Base-by-base conservation (phyloP, 2,329 filamentous ascomycete species). In the Apiospora marii region DNA sequence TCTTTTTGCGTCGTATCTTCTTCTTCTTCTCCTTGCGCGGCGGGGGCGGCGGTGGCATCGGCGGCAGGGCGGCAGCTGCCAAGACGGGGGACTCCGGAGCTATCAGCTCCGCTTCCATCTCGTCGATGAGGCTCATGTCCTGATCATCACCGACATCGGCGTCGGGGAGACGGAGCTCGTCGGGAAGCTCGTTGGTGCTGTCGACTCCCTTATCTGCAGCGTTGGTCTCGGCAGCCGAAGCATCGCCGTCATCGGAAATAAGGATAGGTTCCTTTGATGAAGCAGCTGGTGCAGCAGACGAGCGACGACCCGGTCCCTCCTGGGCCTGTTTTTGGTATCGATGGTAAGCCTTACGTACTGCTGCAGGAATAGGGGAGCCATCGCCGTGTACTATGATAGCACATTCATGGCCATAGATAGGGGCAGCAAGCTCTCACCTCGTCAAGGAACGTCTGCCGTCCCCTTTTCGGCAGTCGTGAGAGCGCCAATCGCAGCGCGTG, bases 391-490 rank as follows among this genome's bases (percentile, higher is more conserved):
- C n/a, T 22, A 24, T 12, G 22, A 49, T 6, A 41, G 37, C 10
- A 41, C 1, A 41, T 41, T 3, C 16, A 34, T 34, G 3, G 24
- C 10, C 13, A 27, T 7, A 3, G 24, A 14, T 4, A 30, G 12
- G 24, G 8, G 51, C 12, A 53, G 3, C 13, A 30, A 4, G 22
- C 2, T 71, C 73, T 64, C 72, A 77, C 77, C 70, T 73, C 53
- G 8, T 72, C 69, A 22, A 79, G 71, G 75, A 77, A 78, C 19
- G 72, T 72, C 30, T 34, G 27, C 7, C 30, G 44, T 24, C 13
- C 2, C 34, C 41, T 0, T 71, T 43, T 4, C 43, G 34, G 44
- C 64, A 71, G 1, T 75, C 16, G 4, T 1, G 68, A 69, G 16
- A 53, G 46, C 6, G 77, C 75, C 7, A 73, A 6, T 2, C 67